Evolutionary conservation across 1,284 basidiomycete genomes (phyloP), one percentile per base, ranked within the genome.

Genomic region (Pisolithus thermaeus): DNA sequence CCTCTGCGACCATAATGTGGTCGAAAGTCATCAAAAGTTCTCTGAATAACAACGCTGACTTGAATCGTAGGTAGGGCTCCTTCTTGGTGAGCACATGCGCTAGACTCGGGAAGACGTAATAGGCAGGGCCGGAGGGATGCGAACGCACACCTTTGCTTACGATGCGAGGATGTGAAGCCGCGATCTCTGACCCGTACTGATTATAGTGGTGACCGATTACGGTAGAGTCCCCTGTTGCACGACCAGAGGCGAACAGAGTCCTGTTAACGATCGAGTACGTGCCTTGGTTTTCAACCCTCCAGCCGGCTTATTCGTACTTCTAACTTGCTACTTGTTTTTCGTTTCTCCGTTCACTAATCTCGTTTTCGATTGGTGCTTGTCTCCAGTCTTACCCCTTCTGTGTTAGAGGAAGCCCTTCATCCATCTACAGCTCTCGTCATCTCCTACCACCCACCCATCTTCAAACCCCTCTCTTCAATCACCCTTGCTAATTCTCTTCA

Each of bases 361-460:
- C 32, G 32, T 12, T 11, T 12, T 35, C 32, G 32, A 4, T 2
- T 11, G 9, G 12, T 30, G 18, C 48, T 32, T 50, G 20, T 32
- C 30, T 47, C 32, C 12, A 93, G 91, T 65, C 70, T 95, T 22
- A 95, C 92, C 0, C 75, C 87, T 1, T 76, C 81, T 12, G 92
- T 96, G 22, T 75, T 84, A 49, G 74, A 80, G 46, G 92, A 94
- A 73, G 87, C 90, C 0, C 70, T 92, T 14, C 64, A 75, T 2
- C 74, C 79, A 2, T 75, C 79, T 39, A 78, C 78, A 40, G 80
- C 80, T 46, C 79, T 81, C 51, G 84, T 96, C 49, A 75, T 98
- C 25, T 76, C 92, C 16, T 98, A 97, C 71, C 93, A 96, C 66
- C 90, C 92, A 4, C 81, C 91, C 36, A 91, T 98, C 61, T 97